Evolutionary conservation across 1,284 basidiomycete genomes (phyloP).

Genomic region (Earliella scabrosa): DNA sequence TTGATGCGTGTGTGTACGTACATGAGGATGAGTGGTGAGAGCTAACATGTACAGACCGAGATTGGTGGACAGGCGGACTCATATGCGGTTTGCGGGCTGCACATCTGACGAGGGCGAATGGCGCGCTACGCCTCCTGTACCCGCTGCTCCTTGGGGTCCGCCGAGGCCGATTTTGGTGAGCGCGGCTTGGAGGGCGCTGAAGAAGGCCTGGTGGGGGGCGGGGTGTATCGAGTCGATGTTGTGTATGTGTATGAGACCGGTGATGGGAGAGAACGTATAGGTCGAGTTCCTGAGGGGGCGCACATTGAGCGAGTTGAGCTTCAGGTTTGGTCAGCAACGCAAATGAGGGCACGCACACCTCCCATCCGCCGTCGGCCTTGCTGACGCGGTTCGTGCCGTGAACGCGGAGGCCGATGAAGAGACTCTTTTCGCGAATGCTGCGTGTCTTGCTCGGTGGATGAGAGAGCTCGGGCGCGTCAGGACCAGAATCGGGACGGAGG

Average conservation of each 20-base stretch:
- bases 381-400: conserved; percentile 64
- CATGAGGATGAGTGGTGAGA: too few species aligned
- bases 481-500: conserved; percentile 1
- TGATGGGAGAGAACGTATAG: conserved; percentile 71
- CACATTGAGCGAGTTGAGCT: background rate
- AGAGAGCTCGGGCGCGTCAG: conserved; percentile 20
- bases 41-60: too few species aligned
- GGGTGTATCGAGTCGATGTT: conserved; percentile 74
- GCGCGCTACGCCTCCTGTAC: conserved; percentile 20
- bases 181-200: conserved; percentile 58
- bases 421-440: conserved; percentile 48
- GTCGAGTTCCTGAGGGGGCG: conserved; percentile 58
- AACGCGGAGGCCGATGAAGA: conserved; percentile 59
- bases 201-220: conserved; percentile 71
- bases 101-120: background rate
- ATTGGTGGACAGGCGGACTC: too few species aligned
- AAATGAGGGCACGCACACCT: conserved; percentile 56
- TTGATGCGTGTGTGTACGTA: too few species aligned
- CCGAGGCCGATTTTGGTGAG: conserved; percentile 41
- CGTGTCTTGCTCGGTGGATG: conserved; percentile 13
- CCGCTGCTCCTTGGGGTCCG: conserved; percentile 17
- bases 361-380: conserved; percentile 63
- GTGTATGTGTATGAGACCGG: conserved; percentile 67
- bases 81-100: background rate
- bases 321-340: background rate